Evolutionary conservation across 129 eudicot genomes (phyloP), one percentile per base, ranked within the genome.

Genomic region (Centrapalus pauciflorus): DNA sequence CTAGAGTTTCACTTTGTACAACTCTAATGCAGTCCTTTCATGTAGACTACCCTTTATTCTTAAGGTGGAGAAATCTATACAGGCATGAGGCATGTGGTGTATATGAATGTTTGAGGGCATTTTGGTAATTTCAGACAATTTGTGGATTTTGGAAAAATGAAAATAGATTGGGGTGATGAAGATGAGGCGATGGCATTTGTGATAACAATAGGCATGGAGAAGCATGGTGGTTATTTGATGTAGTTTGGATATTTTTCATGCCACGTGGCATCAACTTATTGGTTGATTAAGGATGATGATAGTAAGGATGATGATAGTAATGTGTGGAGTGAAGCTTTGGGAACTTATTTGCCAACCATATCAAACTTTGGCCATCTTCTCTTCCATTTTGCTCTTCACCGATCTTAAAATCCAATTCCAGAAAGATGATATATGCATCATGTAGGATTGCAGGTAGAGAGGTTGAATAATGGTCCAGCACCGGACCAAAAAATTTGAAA

Each of bases 231-330:
- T 72, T 45, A 83, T 76, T 69, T 76, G 67, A 61, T 78, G 78
- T 56, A 70, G 80, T 80, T 80, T 80, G 89, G 96, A 85, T 85
- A 82, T 85, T 78, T 69, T 64, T 8, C 24, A 29, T 67, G 84
- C 74, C 96, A 89, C 64, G 78, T 89, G 96, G 90, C 94, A 72
- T 16, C 7, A 55, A 14, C 70, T 28, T 40, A 64, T 65, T 81
- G 87, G 96, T 72, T 71, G 79, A 7, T 80, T 78, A 67, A 77
- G 55, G 96, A 89, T 85, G 80, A 79, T 85, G 85, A 77, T 74
- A 10, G 68, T 45, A 57, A 65, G 55, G 96, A 89, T 85, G 80
- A 79, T 85, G 85, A 77, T 74, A 10, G 68, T 45, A 57, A 65
- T 74, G 75, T 73, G 81, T 73, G 86, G 86, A 67, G 66, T 62